Conservation (phyloP, 768 basidiomycete species). For the Rhodotorula graminis region DNA sequence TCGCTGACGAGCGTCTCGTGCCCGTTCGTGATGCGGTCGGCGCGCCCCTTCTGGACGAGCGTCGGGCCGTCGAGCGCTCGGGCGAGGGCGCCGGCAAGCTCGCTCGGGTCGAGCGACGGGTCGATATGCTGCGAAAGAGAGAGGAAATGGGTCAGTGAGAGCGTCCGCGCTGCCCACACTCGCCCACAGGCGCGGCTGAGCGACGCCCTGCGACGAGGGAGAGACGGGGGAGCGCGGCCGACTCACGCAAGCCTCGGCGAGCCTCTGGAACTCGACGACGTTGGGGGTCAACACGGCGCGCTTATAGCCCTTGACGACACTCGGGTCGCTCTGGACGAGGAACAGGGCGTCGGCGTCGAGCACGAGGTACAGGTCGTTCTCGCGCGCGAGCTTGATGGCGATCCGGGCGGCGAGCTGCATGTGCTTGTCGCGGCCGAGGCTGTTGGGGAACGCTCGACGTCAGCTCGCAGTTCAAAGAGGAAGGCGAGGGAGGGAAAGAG, state of each 20-base stretch:
- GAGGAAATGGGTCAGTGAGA: not conserved
- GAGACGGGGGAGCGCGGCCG: not conserved
- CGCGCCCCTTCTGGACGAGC: constrained; percentile 77
- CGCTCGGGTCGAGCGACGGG: constrained; percentile 39
- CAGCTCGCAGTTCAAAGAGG: not conserved
- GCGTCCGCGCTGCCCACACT: not conserved
- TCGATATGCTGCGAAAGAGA: constrained; percentile 46
- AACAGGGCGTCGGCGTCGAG: constrained; percentile 90
- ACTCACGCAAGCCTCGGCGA: constrained; percentile 67
- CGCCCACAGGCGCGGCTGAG: not conserved
- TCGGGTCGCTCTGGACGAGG: constrained; percentile 69
- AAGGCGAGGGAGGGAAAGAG: not conserved
- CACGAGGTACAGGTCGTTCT: constrained; percentile 78
- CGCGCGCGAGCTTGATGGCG: constrained; percentile 68
- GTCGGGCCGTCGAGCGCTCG: constrained; percentile 76
- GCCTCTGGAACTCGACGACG: constrained; percentile 80
- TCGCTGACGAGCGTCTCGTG: constrained; percentile 64
- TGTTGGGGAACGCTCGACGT: not conserved
- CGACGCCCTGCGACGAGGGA: not conserved
- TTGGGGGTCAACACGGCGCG: constrained; percentile 90
- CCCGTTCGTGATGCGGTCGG: constrained; percentile 72
- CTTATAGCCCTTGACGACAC: constrained; percentile 73
- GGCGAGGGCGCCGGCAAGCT: constrained; percentile 69
- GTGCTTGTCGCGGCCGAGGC: constrained; percentile 76
- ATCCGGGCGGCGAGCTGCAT: constrained; percentile 79